Evolutionary conservation across 2,329 filamentous ascomycete species (phyloP), one percentile per base, ranked within the genome.

Genomic region (Nigrospora sphaerica): DNA sequence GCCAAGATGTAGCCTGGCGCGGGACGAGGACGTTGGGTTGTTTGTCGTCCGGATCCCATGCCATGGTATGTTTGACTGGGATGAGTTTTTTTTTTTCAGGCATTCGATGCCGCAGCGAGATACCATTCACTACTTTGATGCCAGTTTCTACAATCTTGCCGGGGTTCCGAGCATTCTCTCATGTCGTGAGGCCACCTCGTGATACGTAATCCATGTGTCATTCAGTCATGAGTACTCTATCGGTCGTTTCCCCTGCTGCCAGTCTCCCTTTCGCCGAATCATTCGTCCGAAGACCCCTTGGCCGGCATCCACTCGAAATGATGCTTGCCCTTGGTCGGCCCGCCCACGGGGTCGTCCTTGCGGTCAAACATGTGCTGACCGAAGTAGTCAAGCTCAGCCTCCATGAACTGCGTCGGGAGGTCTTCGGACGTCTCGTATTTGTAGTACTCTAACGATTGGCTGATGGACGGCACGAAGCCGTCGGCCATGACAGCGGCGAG

Each of bases 331-430:
- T 76, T 80, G 50, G 64, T 65, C 2, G 78, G 71, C 48, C 70
- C 63, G 2, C 75, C 72, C 3, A 72, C 65, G 42, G 69, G 70
- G 40, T 82, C 76, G 2, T 71, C 71, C 52, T 75, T 75, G 50
- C 73, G 68, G 57, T 86, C 80, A 58, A 78, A 87, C 66, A 76
- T 78, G 60, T 87, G 83, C 34, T 74, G 72, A 0, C 84, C 83
- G 58, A 88, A 88, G 56, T 81, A 86, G 57, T 87, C 83, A 60
- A 88, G 65, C 65, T 88, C 75, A 0, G 83, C 83, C 62, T 87
- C 83, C 66, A 83, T 82, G 57, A 88, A 86, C 47, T 77, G 74
- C 4, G 82, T 86, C 0, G 83, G 83, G 32, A 88, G 60, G 48
- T 75, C 73, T 3, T 73, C 77, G 14, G 75, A 76, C 1, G 72